Conservation (phyloP, 441 rosid genomes). For the Geranium incanum region DNA sequence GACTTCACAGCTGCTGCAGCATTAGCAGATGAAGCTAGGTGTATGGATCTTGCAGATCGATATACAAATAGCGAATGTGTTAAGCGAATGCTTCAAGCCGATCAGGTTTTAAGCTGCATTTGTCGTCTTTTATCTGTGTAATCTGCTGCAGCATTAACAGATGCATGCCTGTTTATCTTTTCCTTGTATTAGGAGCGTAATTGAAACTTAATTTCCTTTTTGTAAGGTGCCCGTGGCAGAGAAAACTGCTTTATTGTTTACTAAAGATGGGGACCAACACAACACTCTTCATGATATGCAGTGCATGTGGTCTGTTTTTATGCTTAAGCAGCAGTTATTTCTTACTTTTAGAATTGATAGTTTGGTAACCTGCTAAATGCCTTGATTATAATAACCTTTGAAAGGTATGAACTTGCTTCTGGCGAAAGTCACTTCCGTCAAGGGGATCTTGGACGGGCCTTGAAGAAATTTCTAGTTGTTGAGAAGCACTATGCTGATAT, state of each 20-base stretch:
- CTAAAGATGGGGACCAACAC: constrained; percentile 98
- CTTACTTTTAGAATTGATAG: constrained; percentile 8
- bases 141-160: neutral
- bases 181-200: constrained; percentile 10
- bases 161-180: constrained; percentile 8
- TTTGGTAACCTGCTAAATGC: constrained; percentile 1
- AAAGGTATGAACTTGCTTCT: constrained; percentile 99
- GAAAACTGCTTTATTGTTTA: constrained; percentile 91
- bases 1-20: constrained; percentile 88
- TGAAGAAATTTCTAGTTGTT: constrained; percentile 91
- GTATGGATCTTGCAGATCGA: constrained; percentile 99
- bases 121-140: neutral
- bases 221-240: constrained; percentile 81
- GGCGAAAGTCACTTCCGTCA: constrained; percentile 97
- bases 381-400: constrained; percentile 12
- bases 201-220: constrained; percentile 7
- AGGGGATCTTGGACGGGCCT: constrained; percentile 91
- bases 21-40: constrained; percentile 98
- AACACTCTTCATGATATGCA: constrained; percentile 99
- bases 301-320: constrained; percentile 91
- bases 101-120: constrained; percentile 57
- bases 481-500: constrained; percentile 99
- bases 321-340: constrained; percentile 16
- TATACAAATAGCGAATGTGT: constrained; percentile 95
- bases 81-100: constrained; percentile 98